phyloP scores from a whole-genome alignment of 1,139 yeast genomes.

The Suzukiozyma palmioleophila region DNA sequence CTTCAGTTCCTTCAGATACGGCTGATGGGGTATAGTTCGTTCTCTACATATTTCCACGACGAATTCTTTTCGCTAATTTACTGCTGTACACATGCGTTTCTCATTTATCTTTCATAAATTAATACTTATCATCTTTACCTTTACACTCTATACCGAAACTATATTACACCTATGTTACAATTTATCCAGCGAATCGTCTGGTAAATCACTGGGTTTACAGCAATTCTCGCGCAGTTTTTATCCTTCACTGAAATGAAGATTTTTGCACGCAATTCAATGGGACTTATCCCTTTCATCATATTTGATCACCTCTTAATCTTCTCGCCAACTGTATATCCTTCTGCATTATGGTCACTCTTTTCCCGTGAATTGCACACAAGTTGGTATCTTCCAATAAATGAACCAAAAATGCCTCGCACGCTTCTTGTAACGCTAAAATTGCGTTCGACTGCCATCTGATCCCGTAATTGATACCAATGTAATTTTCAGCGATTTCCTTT shows the following conservation, averaged over 20 bases:
- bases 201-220: background rate
- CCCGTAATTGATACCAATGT: constrained; percentile 53
- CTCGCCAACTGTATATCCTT: constrained; percentile 90
- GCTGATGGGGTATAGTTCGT: too few species aligned
- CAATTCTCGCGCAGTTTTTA: background rate
- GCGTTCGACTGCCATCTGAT: constrained; percentile 91
- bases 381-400: constrained; percentile 88
- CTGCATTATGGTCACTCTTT: constrained; percentile 90
- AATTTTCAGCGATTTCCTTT: constrained; percentile 75
- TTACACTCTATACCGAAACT: background rate
- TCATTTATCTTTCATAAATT: too few species aligned
- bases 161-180: constrained; percentile 1
- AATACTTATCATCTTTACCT: too few species aligned
- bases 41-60: too few species aligned
- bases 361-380: constrained; percentile 87
- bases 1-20: too few species aligned
- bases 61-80: too few species aligned
- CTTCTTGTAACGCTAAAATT: constrained; percentile 84
- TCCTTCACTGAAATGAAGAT: background rate
- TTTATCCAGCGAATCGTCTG: background rate
- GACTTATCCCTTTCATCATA: constrained; percentile 7
- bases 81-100: too few species aligned
- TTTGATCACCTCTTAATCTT: constrained; percentile 64
- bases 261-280: background rate
- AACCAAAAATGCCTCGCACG: constrained; percentile 84